Percentiles rank a stretch among this genome's conserved stretches.
Evolutionary conservation across 2,329 filamentous ascomycete genomes (phyloP).

Genomic region (Fusarium avenaceum): DNA sequence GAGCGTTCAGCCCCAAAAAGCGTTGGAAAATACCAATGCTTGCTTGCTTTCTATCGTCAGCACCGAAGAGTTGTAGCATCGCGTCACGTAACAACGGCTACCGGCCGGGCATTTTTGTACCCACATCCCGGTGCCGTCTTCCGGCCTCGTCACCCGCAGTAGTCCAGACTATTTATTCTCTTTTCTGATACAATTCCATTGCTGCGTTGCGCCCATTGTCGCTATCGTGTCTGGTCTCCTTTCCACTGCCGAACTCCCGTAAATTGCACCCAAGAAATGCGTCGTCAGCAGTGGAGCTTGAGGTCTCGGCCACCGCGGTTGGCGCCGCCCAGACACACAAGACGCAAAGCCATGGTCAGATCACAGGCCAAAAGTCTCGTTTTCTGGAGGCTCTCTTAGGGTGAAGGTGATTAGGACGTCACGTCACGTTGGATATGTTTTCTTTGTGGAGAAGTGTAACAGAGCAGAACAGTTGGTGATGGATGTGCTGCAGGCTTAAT

Average conservation of each 20-base stretch:
- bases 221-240: not conserved
- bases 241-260: conserved; percentile 11
- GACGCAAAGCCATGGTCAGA: conserved; percentile 10
- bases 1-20: conserved; percentile 1
- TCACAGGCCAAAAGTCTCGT: conserved; percentile 21
- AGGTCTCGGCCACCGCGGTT: conserved; percentile 15
- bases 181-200: not conserved
- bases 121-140: conserved; percentile 44
- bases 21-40: not conserved
- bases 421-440: not conserved
- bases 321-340: conserved; percentile 13
- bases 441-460: conserved; percentile 26
- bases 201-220: not conserved
- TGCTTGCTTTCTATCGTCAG: conserved; percentile 8
- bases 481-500: not conserved
- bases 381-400: not conserved
- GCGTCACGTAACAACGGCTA: conserved; percentile 18
- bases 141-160: conserved; percentile 35
- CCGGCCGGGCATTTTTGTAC: conserved; percentile 16
- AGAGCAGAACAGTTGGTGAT: conserved; percentile 9
- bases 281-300: conserved; percentile 42
- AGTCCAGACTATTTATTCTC: conserved; percentile 7
- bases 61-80: conserved; percentile 1
- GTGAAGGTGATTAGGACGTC: not conserved
- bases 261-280: conserved; percentile 37